Evolutionary conservation across 2,329 filamentous ascomycete genomes (phyloP).

Genomic region (Claviceps sp.): DNA sequence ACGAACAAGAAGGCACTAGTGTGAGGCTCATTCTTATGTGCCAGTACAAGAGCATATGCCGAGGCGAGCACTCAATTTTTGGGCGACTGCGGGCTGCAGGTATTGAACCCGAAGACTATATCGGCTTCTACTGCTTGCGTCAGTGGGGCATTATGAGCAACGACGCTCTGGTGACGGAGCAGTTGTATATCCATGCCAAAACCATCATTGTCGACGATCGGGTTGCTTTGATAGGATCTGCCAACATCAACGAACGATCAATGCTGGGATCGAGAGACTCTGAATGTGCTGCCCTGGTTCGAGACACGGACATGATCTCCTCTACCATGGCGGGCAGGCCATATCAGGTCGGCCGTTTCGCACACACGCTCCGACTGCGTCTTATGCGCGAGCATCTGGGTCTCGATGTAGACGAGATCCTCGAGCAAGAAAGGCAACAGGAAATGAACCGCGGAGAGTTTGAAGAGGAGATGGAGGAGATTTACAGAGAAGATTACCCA

Average conservation of each 20-base stretch:
- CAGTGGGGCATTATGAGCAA: constrained; percentile 87
- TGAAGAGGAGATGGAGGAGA: constrained; percentile 46
- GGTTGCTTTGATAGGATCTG: constrained; percentile 85
- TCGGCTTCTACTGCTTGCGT: constrained; percentile 84
- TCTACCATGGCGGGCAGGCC: constrained; percentile 84
- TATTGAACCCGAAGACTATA: constrained; percentile 90
- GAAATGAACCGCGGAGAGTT: constrained; percentile 48
- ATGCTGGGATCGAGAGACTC: constrained; percentile 89
- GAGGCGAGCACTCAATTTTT: constrained; percentile 85
- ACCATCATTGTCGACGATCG: constrained; percentile 92
- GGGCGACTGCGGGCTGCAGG: constrained; percentile 64
- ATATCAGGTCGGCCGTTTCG: constrained; percentile 83
- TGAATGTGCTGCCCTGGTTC: constrained; percentile 77
- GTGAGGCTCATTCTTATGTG: constrained; percentile 93
- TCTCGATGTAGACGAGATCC: constrained; percentile 84
- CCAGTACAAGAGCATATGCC: constrained; percentile 90
- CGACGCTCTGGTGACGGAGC: constrained; percentile 79
- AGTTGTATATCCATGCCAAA: constrained; percentile 97
- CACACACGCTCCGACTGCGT: constrained; percentile 81
- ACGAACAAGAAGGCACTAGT: constrained; percentile 85
- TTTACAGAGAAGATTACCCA: constrained; percentile 36
- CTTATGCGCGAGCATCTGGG: constrained; percentile 95
- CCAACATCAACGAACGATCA: constrained; percentile 96
- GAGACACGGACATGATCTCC: constrained; percentile 84
- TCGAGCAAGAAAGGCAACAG: constrained; percentile 61